Base-by-base conservation (phyloP, 345 rosid species). In the Eucalyptus albens region DNA sequence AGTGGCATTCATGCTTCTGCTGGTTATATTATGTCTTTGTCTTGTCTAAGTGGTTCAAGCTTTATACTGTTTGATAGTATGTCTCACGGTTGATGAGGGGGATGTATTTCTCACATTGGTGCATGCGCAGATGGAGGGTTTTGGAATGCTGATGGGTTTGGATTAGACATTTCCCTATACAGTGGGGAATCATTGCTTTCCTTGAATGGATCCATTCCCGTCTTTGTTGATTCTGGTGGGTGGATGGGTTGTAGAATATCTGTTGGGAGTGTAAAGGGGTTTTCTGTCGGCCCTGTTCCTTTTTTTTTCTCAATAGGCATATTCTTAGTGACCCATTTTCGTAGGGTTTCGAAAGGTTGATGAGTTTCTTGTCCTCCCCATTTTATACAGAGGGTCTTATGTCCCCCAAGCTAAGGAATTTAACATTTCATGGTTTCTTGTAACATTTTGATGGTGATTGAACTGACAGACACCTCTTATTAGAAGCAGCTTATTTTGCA, bases 221-320 rank as follows among this genome's bases (percentile, higher is more conserved):
- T 56, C 69, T 45, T 62, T 72, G 86, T 59, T 89, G 88, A 86
- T 83, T 85, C 88, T 86, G 69, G 91, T 72, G 69, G 89, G 91
- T 81, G 31, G 88, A 77, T 90, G 93, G 94, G 91, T 87, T 92
- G 91, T 88, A 89, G 92, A 90, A 89, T 91, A 89, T 92, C 91
- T 88, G 88, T 85, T 89, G 90, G 92, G 93, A 90, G 90, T 53
- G 89, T 60, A 88, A 50, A 86, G 77, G 91, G 87, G 69, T 87
- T 9, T 89, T 56, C 50, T 49, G 90, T 65, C 51, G 31, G 83
- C 49, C 50, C 77, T 87, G 40, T 51, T 87, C 87, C 56, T 82
- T 80, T 87, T 80, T 87, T 82, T 49, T 87, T 72, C 90, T 90
- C 89, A 86, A 51, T 89, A 77, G 92, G 91, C 94, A 91, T 89